Percentiles rank a stretch among this genome's conserved stretches.
phyloP scores from a whole-genome alignment of 169 alveolate species.

The Eimeria falciformis region DNA sequence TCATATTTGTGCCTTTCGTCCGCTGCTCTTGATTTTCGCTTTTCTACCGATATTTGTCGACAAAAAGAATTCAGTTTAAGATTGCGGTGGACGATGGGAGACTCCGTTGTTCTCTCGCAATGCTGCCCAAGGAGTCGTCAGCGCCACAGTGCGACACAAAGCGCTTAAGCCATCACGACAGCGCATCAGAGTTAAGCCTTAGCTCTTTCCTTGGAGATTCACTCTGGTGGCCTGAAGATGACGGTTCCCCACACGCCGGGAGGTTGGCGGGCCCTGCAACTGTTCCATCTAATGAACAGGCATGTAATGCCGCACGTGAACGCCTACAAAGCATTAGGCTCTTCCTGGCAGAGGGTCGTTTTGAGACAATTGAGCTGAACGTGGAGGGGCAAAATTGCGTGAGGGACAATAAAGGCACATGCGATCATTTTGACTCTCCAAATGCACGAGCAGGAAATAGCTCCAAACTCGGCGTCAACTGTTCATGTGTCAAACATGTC shows the following conservation, averaged over 20 bases:
- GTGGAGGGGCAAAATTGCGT: background rate
- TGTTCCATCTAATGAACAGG: background rate
- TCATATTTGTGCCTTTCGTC: too few relatives aligned
- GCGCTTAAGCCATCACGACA: too few relatives aligned
- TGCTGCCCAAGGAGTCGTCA: too few relatives aligned
- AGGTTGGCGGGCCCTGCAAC: background rate
- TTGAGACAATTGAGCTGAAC: background rate
- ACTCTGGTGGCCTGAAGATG: conserved; percentile 25
- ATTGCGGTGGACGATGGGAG: too few relatives aligned
- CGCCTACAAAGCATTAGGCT: conserved; percentile 3
- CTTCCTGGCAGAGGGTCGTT: conserved; percentile 20
- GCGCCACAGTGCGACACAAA: too few relatives aligned
- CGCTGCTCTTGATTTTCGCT: too few relatives aligned
- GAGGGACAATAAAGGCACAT: background rate
- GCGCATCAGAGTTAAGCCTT: conserved; percentile 13
- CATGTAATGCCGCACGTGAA: conserved; percentile 1
- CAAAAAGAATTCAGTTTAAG: too few relatives aligned
- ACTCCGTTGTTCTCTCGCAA: too few relatives aligned
- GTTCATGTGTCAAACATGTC: conserved; percentile 13
- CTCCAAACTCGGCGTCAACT: too few relatives aligned
- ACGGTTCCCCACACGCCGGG: background rate
- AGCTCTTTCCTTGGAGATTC: background rate
- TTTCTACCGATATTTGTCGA: too few relatives aligned
- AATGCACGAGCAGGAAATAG: background rate
- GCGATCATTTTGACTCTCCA: background rate